Base-by-base conservation (phyloP, 306 rosid genomes). In the Trifolium dubium region DNA sequence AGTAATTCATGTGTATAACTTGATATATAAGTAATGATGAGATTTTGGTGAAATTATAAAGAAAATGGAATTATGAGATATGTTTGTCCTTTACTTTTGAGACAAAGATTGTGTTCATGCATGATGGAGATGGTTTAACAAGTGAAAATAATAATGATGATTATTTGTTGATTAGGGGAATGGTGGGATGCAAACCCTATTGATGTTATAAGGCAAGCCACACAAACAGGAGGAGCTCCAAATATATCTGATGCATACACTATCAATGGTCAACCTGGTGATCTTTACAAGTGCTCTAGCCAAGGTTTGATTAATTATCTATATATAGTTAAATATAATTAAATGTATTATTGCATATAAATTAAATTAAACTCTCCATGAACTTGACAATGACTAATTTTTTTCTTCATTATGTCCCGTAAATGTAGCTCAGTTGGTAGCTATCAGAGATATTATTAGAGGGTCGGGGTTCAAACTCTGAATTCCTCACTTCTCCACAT, bases 141-240 rank as follows among this genome's bases (percentile, higher is more conserved):
- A 19, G 23, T 71, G 60, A 39, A 60, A 56, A 44, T 64, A 32
- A 50, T 51, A 28, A 35, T 59, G 31, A 10, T 35, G 37, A 59
- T 29, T 14, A 30, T 60, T 14, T 14, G 6, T 31, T 60, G 3
- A 54, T 77, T 62, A 89, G 97, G 97, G 73, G 98, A 94, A 84
- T 94, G 97, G 98, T 92, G 98, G 98, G 82, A 94, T 56, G 84
- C 92, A 64, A 87, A 94, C 72, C 98, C 98, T 28, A 69, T 94
- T 3, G 86, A 88, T 73, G 97, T 94, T 44, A 4, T 89, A 67
- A 88, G 84, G 13, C 64, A 94, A 71, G 85, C 98, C 30, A 77
- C 85, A 19, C 82, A 86, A 59, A 91, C 98, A 4, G 98, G 98
- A 74, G 93, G 41, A 14, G 82, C 92, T 13, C 97, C 98, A 0